Percentiles rank a stretch among this genome's conserved stretches.
These are phyloP conservation scores for Tetramitus jugosus DNA, from an alignment of 208 protist genomes.

Conservation along the genomic window DNA sequence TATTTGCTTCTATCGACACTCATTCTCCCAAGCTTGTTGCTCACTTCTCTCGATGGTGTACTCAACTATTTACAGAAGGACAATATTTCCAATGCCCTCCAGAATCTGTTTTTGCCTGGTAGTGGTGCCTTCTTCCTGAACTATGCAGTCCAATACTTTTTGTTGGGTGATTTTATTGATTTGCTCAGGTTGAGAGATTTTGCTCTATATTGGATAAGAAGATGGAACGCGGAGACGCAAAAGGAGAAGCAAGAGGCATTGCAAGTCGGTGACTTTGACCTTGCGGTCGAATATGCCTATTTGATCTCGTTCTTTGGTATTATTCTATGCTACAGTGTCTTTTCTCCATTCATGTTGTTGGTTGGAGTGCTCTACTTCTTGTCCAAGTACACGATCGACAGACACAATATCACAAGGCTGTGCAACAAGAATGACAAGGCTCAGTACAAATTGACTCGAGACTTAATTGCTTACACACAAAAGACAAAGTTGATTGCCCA, in stretches of 20 bases:
- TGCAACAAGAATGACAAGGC: background rate
- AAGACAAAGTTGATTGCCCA: background rate
- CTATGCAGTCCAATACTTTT: constrained; percentile 1
- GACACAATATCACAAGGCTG: constrained; percentile 13
- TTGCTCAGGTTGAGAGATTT: background rate
- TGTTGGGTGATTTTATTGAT: constrained; percentile 6
- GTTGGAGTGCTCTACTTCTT: constrained; percentile 14
- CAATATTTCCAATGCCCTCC: background rate
- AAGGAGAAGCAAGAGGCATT: background rate
- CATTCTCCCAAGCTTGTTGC: background rate
- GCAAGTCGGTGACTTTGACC: constrained; percentile 2
- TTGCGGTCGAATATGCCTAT: constrained; percentile 5
- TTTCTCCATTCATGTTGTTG: background rate
- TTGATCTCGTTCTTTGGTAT: constrained; percentile 8
- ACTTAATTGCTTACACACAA: background rate
- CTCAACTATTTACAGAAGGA: background rate
- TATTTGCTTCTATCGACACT: constrained; percentile 5
- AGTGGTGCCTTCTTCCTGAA: constrained; percentile 4
- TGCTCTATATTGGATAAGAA: background rate
- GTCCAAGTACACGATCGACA: background rate
- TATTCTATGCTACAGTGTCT: background rate
- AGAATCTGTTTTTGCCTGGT: constrained; percentile 3
- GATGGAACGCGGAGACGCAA: background rate
- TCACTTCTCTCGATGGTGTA: background rate
- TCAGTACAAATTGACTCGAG: background rate